Conservation (phyloP, 176 grass and related monocot genomes). For the Oryza glaberrima region DNA sequence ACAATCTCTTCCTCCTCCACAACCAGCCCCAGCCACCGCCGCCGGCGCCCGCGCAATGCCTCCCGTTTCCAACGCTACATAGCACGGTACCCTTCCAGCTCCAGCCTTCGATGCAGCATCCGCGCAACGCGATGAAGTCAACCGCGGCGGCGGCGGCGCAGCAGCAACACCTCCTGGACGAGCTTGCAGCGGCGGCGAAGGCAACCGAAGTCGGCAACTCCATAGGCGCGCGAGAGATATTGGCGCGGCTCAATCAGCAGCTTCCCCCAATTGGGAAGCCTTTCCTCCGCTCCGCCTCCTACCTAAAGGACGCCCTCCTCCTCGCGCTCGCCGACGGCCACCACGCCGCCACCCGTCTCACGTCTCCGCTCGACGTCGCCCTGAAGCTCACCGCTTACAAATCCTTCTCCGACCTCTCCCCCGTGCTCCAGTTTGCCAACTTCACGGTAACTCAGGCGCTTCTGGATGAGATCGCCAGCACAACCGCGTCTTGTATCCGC, state of each 20-base stretch:
- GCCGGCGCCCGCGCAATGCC: constrained; percentile 24
- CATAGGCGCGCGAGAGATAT: constrained; percentile 87
- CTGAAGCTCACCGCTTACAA: constrained; percentile 77
- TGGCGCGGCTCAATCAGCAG: constrained; percentile 99
- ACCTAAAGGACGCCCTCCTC: constrained; percentile 89
- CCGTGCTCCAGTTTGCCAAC: constrained; percentile 76
- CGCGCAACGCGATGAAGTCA: constrained; percentile 32
- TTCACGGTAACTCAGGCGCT: constrained; percentile 79
- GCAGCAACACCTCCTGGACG: constrained; percentile 64
- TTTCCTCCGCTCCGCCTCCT: constrained; percentile 87
- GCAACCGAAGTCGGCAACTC: constrained; percentile 75
- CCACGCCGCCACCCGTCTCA: constrained; percentile 35
- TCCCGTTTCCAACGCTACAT: constrained; percentile 44
- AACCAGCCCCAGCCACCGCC: constrained; percentile 28
- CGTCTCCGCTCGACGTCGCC: constrained; percentile 60
- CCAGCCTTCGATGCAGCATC: constrained; percentile 55
- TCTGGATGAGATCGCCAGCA: constrained; percentile 64
- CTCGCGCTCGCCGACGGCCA: constrained; percentile 55
- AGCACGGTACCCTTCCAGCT: constrained; percentile 49
- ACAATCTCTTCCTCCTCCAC: constrained; percentile 52
- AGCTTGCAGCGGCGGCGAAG: constrained; percentile 75
- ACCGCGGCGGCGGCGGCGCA: constrained; percentile 40
- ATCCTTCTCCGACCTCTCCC: constrained; percentile 78
- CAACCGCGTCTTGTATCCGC: constrained; percentile 57
- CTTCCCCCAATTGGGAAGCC: constrained; percentile 89